phyloP scores from a whole-genome alignment of 371 early-diverging fungal species.

The Circinella minor region DNA sequence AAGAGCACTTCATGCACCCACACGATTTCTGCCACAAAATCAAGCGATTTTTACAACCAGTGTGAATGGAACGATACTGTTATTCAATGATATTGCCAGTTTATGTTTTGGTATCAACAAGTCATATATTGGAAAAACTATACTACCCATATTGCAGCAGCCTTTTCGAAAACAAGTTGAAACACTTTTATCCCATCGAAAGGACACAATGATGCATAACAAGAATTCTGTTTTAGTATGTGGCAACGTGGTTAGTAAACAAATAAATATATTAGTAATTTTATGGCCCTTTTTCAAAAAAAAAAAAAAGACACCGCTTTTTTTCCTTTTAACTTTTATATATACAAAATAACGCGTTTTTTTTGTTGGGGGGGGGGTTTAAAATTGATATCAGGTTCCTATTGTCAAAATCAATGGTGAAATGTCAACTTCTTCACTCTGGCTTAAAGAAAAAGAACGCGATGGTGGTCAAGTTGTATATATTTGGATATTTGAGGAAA shows the following conservation, averaged over 20 bases:
- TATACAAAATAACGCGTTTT: too few relatives aligned
- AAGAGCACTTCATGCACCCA: conserved; percentile 62
- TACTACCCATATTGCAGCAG: conserved; percentile 31
- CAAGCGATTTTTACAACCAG: conserved; percentile 71
- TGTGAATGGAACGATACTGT: conserved; percentile 50
- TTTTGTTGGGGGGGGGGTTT: too few relatives aligned
- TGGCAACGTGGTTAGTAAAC: conserved; percentile 57
- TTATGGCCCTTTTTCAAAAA: neutral
- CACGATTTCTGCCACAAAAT: conserved; percentile 64
- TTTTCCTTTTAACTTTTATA: neutral
- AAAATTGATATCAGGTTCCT: conserved; percentile 39
- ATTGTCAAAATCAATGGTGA: conserved; percentile 55
- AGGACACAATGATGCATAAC: neutral
- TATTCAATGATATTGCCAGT: conserved; percentile 62
- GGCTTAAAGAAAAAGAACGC: conserved; percentile 63
- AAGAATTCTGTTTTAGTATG: conserved; percentile 46
- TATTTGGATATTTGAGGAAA: conserved; percentile 78
- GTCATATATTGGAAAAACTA: conserved; percentile 35
- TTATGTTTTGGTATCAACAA: conserved; percentile 57
- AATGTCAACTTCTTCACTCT: conserved; percentile 65
- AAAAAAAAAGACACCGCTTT: neutral
- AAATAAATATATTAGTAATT: neutral
- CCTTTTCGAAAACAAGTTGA: conserved; percentile 44
- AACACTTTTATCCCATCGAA: conserved; percentile 21
- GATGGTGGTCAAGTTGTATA: conserved; percentile 53